Conservation (phyloP, 345 rosid species). For the Turritis glabra region DNA sequence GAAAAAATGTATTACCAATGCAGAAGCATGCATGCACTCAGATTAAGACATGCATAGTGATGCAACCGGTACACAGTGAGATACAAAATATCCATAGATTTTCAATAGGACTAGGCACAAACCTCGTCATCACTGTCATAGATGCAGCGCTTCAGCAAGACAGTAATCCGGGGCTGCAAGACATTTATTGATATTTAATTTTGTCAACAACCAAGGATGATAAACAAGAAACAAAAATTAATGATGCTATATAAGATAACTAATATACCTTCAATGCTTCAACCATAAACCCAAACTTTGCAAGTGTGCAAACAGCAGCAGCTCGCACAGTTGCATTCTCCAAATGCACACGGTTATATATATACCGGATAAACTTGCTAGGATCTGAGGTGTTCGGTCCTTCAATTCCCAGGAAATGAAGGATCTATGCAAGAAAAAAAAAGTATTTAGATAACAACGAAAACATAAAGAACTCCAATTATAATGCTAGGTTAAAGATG, state of each 20-base stretch:
- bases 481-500: neutral
- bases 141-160: conserved; percentile 86
- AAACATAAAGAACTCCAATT: neutral
- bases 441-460: neutral
- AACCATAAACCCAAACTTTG: conserved; percentile 93
- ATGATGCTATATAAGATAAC: neutral
- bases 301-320: conserved; percentile 92
- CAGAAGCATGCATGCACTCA: neutral
- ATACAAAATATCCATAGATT: neutral
- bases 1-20: neutral
- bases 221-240: neutral
- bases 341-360: conserved; percentile 97
- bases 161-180: conserved; percentile 79
- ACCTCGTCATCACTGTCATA: conserved; percentile 99
- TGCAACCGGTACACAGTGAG: neutral
- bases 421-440: conserved; percentile 54
- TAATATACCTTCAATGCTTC: conserved; percentile 79
- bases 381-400: conserved; percentile 97
- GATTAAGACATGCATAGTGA: neutral
- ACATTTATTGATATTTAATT: neutral
- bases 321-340: conserved; percentile 99
- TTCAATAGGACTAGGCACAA: conserved; percentile 26
- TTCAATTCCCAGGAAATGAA: conserved; percentile 93
- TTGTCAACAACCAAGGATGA: neutral
- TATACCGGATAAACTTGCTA: conserved; percentile 93